These are phyloP conservation scores for Vanrija pseudolonga DNA, from an alignment of 1,284 basidiomycete species.

Conservation along the genomic window DNA sequence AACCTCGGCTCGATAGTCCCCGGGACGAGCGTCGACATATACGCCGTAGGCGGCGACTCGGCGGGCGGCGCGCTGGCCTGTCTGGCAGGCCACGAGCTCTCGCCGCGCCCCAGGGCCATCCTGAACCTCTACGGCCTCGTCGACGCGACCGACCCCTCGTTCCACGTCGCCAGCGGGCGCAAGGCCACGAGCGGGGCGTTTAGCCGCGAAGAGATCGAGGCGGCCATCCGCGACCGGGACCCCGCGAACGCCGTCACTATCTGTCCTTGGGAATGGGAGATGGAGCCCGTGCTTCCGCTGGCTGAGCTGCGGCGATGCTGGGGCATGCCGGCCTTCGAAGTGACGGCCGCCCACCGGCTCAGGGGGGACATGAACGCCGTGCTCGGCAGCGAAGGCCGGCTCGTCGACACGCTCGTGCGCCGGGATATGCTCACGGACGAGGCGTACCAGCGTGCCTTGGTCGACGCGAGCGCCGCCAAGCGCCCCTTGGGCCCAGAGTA, in stretches of 20 bases:
- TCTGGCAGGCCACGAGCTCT: slow-evolving; percentile 7
- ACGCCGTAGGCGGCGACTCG: slow-evolving; percentile 26
- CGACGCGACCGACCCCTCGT: slow-evolving; percentile 14
- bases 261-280: slow-evolving; percentile 15
- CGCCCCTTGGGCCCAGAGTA: neutral
- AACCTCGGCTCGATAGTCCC: slow-evolving; percentile 4
- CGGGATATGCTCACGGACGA: neutral
- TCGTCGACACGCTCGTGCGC: slow-evolving; percentile 9
- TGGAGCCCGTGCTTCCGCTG: slow-evolving; percentile 8
- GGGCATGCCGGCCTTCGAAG: slow-evolving; percentile 12
- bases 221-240: slow-evolving; percentile 8
- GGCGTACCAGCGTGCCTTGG: neutral
- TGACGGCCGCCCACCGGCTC: slow-evolving; percentile 5
- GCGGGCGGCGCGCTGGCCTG: slow-evolving; percentile 23
- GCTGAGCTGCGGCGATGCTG: slow-evolving; percentile 12
- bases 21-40: slow-evolving; percentile 8
- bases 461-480: neutral
- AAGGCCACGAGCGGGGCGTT: neutral
- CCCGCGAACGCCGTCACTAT: slow-evolving; percentile 10
- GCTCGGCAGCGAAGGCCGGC: neutral
- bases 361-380: slow-evolving; percentile 20
- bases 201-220: neutral
- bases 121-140: slow-evolving; percentile 19
- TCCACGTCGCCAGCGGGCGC: neutral
- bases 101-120: slow-evolving; percentile 16